phyloP scores from a whole-genome alignment of 2,329 filamentous ascomycete species.

The Nothophaeocryptopus gaeumannii region DNA sequence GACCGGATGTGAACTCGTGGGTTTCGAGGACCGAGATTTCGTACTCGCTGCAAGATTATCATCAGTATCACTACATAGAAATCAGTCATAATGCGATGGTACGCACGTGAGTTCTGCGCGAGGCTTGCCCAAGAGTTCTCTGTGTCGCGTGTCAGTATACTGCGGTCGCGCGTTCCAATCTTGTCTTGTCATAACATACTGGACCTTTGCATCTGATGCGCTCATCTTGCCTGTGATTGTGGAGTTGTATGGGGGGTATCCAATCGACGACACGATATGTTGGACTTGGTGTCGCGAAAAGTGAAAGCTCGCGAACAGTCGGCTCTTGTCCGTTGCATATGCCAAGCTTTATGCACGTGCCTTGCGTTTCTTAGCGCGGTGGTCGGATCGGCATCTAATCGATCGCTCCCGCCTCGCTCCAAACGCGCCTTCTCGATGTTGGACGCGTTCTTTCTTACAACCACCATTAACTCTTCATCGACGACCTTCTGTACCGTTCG shows the following conservation, averaged over 20 bases:
- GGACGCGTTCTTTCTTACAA: too few species aligned
- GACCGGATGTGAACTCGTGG: conserved; percentile 75
- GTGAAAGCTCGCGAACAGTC: too few species aligned
- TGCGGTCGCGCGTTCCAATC: too few species aligned
- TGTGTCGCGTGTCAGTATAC: conserved; percentile 42
- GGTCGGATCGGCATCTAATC: too few species aligned
- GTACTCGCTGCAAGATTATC: conserved; percentile 66
- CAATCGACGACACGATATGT: too few species aligned
- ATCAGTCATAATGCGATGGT: conserved; percentile 11
- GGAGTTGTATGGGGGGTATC: not conserved
- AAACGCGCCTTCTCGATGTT: too few species aligned
- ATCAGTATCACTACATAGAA: conserved; percentile 5
- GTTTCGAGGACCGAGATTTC: conserved; percentile 80
- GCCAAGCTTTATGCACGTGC: too few species aligned
- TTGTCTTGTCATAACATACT: conserved; percentile 3
- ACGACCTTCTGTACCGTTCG: too few species aligned
- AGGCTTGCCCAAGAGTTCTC: conserved; percentile 82
- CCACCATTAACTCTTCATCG: too few species aligned
- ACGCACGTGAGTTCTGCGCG: conserved; percentile 87
- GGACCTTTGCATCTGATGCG: conserved; percentile 18
- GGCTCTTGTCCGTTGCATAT: too few species aligned
- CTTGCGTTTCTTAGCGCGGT: too few species aligned
- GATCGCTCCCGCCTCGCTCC: not conserved
- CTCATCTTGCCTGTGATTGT: conserved; percentile 1
- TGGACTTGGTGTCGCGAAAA: too few species aligned